A percentile compares a stretch with the other conserved stretches of the same genome.
Conservation (phyloP, 768 basidiomycete species). For the Leccinum boreale region DNA sequence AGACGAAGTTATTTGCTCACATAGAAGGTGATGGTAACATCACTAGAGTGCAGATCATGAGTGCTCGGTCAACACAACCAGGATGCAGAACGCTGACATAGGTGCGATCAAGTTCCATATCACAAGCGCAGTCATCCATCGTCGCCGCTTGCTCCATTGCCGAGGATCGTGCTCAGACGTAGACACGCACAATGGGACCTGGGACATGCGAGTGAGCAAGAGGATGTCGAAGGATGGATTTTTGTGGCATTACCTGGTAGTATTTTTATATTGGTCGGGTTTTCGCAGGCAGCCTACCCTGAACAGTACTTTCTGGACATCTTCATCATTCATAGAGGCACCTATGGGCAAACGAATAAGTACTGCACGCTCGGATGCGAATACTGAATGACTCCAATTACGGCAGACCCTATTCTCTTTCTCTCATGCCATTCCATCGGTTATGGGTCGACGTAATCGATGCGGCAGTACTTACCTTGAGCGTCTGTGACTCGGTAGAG, state of each 20-base stretch:
- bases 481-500: background rate
- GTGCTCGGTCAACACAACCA: background rate
- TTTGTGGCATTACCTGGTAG: background rate
- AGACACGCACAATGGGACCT: conserved; percentile 13
- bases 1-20: conserved; percentile 11
- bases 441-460: conserved; percentile 12
- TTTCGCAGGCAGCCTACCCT: background rate
- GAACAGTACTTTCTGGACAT: background rate
- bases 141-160: conserved; percentile 25
- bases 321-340: background rate
- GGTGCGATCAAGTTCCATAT: conserved; percentile 30
- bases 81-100: conserved; percentile 19
- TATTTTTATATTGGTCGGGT: conserved; percentile 7
- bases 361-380: background rate
- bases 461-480: background rate
- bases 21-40: conserved; percentile 26
- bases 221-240: conserved; percentile 3
- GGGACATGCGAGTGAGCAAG: conserved; percentile 16
- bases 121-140: conserved; percentile 28
- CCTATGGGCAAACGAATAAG: background rate
- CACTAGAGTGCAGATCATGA: conserved; percentile 15
- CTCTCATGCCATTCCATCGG: conserved; percentile 2
- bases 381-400: conserved; percentile 2
- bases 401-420: background rate
- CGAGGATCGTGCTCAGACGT: conserved; percentile 23